These are phyloP conservation scores for Solanum rostratum DNA, from an alignment of 257 asterid genomes.

Conservation along the genomic window DNA sequence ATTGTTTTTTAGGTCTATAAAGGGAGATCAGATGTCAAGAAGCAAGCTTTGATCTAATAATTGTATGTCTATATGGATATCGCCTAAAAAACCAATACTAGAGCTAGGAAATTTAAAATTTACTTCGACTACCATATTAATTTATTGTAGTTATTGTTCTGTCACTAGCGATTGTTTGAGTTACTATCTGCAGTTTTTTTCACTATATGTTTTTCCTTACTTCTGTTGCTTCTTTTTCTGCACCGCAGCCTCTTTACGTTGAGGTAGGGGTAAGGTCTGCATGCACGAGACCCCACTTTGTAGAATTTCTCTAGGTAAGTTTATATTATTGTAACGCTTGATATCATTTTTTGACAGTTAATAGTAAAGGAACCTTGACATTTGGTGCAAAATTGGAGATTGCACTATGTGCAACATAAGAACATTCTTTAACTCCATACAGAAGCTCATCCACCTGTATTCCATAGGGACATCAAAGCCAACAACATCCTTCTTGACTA, in stretches of 20 bases:
- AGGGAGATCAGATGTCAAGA: background rate
- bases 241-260: background rate
- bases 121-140: background rate
- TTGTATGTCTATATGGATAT: background rate
- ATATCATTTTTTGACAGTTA: conserved; percentile 22
- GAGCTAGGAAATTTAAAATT: background rate
- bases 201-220: background rate
- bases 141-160: background rate
- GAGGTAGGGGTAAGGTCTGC: background rate
- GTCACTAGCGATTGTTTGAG: background rate
- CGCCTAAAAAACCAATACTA: background rate
- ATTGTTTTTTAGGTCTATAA: background rate
- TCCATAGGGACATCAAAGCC: conserved; percentile 90
- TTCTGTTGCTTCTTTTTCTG: background rate
- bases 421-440: conserved; percentile 83
- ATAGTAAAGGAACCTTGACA: conserved; percentile 30
- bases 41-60: background rate
- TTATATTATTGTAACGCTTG: background rate
- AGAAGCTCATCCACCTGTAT: conserved; percentile 88
- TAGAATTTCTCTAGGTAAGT: too few relatives aligned
- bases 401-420: conserved; percentile 64
- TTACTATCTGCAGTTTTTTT: background rate
- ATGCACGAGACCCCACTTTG: background rate
- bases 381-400: conserved; percentile 54
- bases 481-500: conserved; percentile 74